A percentile compares a stretch with the other conserved stretches of the same genome.
Conservation (phyloP, 208 protist genomes). For the Trypanosoma avium region DNA sequence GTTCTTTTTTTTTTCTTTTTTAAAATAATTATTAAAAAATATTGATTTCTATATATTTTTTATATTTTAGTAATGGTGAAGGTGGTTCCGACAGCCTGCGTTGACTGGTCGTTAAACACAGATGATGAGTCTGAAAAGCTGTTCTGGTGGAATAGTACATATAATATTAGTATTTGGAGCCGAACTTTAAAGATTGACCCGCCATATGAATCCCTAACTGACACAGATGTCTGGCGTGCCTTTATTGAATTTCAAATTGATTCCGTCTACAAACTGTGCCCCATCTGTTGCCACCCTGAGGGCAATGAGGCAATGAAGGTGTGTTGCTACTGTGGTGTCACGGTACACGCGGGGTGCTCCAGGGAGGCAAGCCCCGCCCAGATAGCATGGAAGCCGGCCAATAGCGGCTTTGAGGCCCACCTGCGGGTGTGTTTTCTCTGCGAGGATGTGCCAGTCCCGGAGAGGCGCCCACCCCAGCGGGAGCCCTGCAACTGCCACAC, state of each 20-base stretch:
- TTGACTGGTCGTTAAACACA: conserved; percentile 77
- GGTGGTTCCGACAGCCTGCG: conserved; percentile 51
- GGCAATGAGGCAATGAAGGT: conserved; percentile 70
- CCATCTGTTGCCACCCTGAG: conserved; percentile 56
- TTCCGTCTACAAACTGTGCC: conserved; percentile 69
- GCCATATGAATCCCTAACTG: conserved; percentile 32
- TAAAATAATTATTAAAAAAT: neutral
- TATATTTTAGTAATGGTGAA: conserved; percentile 12
- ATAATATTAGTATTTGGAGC: conserved; percentile 71
- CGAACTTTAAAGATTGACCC: conserved; percentile 37
- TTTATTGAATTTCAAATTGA: conserved; percentile 66
- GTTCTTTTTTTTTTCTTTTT: conserved; percentile 16
- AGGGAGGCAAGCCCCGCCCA: conserved; percentile 38
- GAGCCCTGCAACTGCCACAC: conserved; percentile 45
- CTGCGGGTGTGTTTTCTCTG: conserved; percentile 65
- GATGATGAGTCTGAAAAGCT: conserved; percentile 34
- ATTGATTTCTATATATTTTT: neutral
- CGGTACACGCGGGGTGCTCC: conserved; percentile 62
- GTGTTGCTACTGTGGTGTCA: conserved; percentile 74
- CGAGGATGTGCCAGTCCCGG: conserved; percentile 23
- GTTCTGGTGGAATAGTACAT: conserved; percentile 84
- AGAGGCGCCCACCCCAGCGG: neutral
- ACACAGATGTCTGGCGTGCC: conserved; percentile 59
- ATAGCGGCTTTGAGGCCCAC: conserved; percentile 39
- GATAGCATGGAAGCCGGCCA: conserved; percentile 67